Conservation (phyloP, 2,329 filamentous ascomycete species). For the Rachicladosporium sp. region DNA sequence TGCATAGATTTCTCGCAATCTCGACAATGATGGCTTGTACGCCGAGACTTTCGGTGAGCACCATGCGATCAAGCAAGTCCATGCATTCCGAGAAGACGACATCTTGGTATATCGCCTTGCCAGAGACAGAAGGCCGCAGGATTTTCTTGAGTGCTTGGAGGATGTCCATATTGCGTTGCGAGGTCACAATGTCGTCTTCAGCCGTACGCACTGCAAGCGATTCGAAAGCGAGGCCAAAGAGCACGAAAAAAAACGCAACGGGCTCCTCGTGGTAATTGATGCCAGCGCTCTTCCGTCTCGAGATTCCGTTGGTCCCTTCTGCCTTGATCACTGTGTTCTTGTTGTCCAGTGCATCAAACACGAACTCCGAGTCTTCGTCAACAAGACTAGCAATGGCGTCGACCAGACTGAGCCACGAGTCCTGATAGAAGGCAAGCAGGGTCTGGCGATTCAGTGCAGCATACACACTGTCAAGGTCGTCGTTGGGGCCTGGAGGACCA, state of each 20-base stretch:
- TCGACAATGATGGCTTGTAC: conserved; percentile 90
- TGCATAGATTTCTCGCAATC: conserved; percentile 78
- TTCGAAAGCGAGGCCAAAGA: conserved; percentile 94
- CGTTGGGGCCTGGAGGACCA: conserved; percentile 59
- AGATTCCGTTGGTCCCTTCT: conserved; percentile 6
- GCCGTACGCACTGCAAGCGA: conserved; percentile 81
- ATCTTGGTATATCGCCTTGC: conserved; percentile 91
- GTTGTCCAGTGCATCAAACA: conserved; percentile 91
- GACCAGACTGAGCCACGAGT: conserved; percentile 90
- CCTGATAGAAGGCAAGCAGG: conserved; percentile 87
- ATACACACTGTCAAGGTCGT: conserved; percentile 86
- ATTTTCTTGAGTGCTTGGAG: conserved; percentile 90
- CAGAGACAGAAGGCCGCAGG: conserved; percentile 81
- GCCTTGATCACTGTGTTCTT: conserved; percentile 37
- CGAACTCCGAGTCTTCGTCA: conserved; percentile 93
- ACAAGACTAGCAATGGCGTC: conserved; percentile 96
- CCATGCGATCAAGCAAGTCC: conserved; percentile 84
- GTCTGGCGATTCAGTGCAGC: conserved; percentile 91
- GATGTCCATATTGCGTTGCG: conserved; percentile 53
- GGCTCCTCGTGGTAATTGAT: conserved; percentile 98
- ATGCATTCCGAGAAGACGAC: conserved; percentile 95
- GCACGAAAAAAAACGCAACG: conserved; percentile 95
- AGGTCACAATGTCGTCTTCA: conserved; percentile 20
- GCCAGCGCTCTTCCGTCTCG: conserved; percentile 49
- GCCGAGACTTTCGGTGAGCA: conserved; percentile 77